Conservation (phyloP, 139 green algal genomes). For the Micractinium sp. region DNA sequence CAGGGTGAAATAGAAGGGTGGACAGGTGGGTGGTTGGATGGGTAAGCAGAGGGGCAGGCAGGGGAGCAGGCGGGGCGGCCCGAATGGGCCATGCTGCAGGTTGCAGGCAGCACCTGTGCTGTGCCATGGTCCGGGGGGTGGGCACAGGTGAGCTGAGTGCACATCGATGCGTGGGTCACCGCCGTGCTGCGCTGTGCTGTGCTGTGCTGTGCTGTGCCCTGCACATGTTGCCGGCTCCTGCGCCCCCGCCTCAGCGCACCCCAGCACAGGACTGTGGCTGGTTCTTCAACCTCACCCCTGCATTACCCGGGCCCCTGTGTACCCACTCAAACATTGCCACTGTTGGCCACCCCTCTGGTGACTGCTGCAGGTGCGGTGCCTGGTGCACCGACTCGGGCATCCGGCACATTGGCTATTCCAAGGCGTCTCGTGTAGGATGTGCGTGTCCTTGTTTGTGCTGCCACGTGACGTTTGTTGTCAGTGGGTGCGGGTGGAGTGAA, state of each 20-base stretch:
- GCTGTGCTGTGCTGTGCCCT: no score
- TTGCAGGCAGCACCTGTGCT: not conserved
- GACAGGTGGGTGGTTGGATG: not conserved
- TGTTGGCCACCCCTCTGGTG: not conserved
- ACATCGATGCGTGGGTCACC: no score
- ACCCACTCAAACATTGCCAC: no score
- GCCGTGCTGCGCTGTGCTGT: no score
- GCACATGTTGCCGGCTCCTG: not conserved
- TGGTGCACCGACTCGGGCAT: not conserved
- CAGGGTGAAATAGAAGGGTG: not conserved
- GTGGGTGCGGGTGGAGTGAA: no score
- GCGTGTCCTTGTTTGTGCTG: no score
- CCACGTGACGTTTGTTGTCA: no score
- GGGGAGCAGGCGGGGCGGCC: not conserved
- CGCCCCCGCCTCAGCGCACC: not conserved
- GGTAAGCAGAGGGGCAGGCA: not conserved
- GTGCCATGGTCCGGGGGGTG: no score
- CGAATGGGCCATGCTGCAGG: not conserved
- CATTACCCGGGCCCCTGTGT: no score
- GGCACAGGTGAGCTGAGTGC: not conserved
- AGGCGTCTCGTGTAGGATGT: not conserved
- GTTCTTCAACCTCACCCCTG: no score
- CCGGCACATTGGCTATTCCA: not conserved
- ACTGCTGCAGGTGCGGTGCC: not conserved
- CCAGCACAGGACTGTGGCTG: not conserved